phyloP scores from a whole-genome alignment of 2,329 filamentous ascomycete species.

The Orbilia blumenaviensis region DNA sequence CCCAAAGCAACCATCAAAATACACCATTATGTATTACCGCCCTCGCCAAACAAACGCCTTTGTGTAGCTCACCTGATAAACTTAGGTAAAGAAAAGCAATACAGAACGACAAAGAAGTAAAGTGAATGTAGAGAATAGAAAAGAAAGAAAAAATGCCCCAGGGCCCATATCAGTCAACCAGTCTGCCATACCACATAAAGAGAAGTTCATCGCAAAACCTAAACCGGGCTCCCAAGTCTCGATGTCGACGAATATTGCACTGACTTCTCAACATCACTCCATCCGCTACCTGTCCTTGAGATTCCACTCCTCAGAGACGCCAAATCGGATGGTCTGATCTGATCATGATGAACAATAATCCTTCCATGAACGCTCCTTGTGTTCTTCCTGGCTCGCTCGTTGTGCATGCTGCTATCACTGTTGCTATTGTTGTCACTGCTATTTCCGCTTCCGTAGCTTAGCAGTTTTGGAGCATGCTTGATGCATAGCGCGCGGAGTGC shows the following conservation, averaged over 20 bases:
- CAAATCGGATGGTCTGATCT: constrained; percentile 17
- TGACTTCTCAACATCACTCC: constrained; percentile 7
- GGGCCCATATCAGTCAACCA: neutral
- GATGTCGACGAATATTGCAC: constrained; percentile 2
- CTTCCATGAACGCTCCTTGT: constrained; percentile 12
- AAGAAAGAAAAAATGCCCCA: neutral
- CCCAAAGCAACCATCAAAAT: no score
- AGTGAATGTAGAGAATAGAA: neutral
- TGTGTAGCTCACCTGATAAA: neutral
- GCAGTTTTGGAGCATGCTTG: constrained; percentile 40
- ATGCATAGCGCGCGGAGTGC: constrained; percentile 46
- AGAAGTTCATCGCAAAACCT: no score
- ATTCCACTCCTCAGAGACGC: constrained; percentile 6
- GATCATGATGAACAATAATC: constrained; percentile 37
- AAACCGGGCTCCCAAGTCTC: constrained; percentile 1
- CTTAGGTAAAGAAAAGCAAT: no score
- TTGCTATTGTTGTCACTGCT: constrained; percentile 12
- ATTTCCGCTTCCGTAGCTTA: constrained; percentile 9
- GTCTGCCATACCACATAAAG: no score
- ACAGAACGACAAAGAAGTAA: neutral
- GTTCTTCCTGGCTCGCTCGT: neutral
- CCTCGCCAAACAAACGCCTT: neutral
- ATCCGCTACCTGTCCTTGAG: constrained; percentile 7
- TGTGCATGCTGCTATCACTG: neutral
- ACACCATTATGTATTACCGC: neutral